These are phyloP conservation scores for Linaria vulgaris DNA, from an alignment of 257 asterid species.

Conservation along the genomic window DNA sequence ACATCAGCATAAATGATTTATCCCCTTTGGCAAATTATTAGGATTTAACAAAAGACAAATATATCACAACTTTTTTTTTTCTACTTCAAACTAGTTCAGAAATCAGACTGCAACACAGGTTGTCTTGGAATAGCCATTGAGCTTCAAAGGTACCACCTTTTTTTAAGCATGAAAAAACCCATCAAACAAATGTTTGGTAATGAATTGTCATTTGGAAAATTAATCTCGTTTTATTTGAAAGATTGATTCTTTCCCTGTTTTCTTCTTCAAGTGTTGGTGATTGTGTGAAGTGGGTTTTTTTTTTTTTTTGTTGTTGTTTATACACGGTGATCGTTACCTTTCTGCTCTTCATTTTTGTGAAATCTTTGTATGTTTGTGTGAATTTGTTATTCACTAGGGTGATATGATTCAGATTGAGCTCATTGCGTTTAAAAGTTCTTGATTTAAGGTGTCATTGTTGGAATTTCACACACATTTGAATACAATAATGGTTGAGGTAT, in stretches of 20 bases:
- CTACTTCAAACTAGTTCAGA: not conserved
- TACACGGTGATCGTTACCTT: not conserved
- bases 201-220: constrained; percentile 7
- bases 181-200: not conserved
- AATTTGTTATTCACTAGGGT: constrained; percentile 1
- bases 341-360: not conserved
- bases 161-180: not conserved
- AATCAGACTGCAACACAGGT: constrained; percentile 26
- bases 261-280: constrained; percentile 4
- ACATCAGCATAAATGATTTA: constrained; percentile 28
- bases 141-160: constrained; percentile 28
- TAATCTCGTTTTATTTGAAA: not conserved
- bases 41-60: not conserved
- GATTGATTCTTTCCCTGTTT: not conserved
- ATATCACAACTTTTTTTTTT: constrained; percentile 4
- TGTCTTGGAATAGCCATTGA: not conserved
- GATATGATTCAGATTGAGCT: not conserved
- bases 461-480: not conserved
- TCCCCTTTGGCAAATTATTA: constrained; percentile 18
- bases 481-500: not conserved
- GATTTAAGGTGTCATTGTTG: constrained; percentile 9
- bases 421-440: constrained; percentile 8
- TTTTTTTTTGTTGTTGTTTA: not conserved
- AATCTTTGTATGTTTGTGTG: not conserved
- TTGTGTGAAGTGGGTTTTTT: not conserved